Conservation (phyloP, 805 yeast genomes). For the Wickerhamomyces rabaulensis region DNA sequence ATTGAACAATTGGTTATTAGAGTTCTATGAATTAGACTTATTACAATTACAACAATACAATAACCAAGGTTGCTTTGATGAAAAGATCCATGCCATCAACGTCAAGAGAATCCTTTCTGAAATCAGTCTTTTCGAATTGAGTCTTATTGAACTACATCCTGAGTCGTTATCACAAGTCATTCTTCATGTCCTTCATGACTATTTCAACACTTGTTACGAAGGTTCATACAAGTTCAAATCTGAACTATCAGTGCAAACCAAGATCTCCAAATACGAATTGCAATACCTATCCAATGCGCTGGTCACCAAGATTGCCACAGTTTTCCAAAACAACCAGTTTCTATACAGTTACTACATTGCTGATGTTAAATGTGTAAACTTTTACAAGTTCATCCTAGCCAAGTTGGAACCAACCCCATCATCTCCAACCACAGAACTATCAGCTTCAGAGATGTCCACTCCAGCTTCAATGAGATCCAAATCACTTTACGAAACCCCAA, state of each 20-base stretch:
- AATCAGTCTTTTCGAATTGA: constrained; percentile 41
- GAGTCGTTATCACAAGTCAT: constrained; percentile 21
- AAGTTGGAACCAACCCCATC: constrained; percentile 8
- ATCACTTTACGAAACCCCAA: constrained; percentile 7
- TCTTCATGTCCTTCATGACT: constrained; percentile 12
- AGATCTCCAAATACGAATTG: constrained; percentile 4
- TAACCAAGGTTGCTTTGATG: constrained; percentile 11
- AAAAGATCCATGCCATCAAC: constrained; percentile 35
- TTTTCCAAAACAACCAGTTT: constrained; percentile 3
- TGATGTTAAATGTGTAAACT: not conserved
- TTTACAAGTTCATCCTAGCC: constrained; percentile 4
- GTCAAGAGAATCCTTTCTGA: constrained; percentile 47
- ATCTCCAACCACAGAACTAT: constrained; percentile 4
- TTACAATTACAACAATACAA: constrained; percentile 31
- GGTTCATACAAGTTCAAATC: constrained; percentile 2
- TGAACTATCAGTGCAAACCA: constrained; percentile 1
- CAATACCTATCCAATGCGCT: constrained; percentile 9
- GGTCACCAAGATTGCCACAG: constrained; percentile 3
- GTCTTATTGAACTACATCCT: constrained; percentile 35
- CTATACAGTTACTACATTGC: constrained; percentile 2
- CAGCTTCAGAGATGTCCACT: constrained; percentile 2
- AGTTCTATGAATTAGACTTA: constrained; percentile 38
- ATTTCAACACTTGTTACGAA: not conserved
- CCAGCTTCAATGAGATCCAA: constrained; percentile 1
- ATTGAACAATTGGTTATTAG: constrained; percentile 40